Evolutionary conservation across 176 grass and related monocot genomes (phyloP), one percentile per base, ranked within the genome.

Genomic region (Oryza meridionalis): DNA sequence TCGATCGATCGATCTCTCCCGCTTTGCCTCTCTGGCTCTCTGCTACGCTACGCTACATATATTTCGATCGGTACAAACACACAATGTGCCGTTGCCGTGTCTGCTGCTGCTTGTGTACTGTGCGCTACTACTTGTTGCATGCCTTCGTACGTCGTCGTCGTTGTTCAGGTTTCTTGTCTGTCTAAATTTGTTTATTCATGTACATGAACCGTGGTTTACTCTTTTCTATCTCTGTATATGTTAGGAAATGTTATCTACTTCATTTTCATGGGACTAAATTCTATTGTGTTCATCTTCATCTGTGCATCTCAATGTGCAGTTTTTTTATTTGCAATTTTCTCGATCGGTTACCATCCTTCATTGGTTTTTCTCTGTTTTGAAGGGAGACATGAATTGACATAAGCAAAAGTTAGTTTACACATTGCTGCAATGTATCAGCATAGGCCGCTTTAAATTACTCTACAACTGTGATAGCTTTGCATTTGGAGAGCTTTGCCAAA

Each of bases 171-270:
- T 35, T 11, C 15, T 58, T 19, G 5, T 59, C 17, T 61, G 55
- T 61, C 26, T 81, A 19, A 27, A 40, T 70, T 42, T 61, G 11
- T 46, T 85, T 86, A 29, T 55, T 65, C 38, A 72, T 55, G 66
- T 35, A 55, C 19, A 21, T 59, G 55, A 59, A 22, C 17, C 43
- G 9, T 55, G 12, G 3, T 45, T 17, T 37, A 71, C 7, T 68
- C 22, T 38, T 7, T 70, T 76, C 7, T 45, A 35, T 35, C 15
- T 89, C 53, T 81, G 43, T 81, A 85, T 25, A 70, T 81, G 70
- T 50, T 81, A 80, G 76, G 70, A 76, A 76, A 70, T 21, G 58
- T 24, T 40, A 16, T 63, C 51, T 66, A 24, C 49, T 76, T 81
- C 50, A 50, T 76, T 66, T 47, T 10, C 43, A 22, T 44, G 45